Evolutionary conservation across 208 protist species (phyloP).

Genomic region (Herpetomonas samuelpessoai): DNA sequence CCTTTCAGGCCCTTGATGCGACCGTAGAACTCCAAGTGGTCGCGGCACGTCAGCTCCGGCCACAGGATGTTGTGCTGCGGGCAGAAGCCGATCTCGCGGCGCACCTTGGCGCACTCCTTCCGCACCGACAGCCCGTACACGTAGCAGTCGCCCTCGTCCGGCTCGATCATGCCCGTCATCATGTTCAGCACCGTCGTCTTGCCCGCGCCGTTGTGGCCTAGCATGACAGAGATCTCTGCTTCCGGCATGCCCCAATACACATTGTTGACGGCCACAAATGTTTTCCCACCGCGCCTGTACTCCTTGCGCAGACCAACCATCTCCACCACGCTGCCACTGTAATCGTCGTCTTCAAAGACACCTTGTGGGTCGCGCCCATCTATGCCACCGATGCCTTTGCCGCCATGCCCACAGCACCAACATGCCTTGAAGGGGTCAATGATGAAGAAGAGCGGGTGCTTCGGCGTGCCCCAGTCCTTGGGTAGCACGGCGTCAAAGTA

Average conservation of each 20-base stretch:
- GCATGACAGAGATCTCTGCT: slow-evolving; percentile 69
- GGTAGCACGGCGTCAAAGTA: slow-evolving; percentile 64
- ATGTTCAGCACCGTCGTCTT: slow-evolving; percentile 82
- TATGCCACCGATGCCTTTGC: slow-evolving; percentile 13
- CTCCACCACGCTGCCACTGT: slow-evolving; percentile 17
- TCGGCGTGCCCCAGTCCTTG: slow-evolving; percentile 40
- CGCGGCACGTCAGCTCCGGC: slow-evolving; percentile 65
- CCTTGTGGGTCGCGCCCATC: slow-evolving; percentile 23
- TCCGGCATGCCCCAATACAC: slow-evolving; percentile 65
- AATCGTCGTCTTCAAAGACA: slow-evolving; percentile 32
- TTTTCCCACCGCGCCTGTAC: slow-evolving; percentile 33
- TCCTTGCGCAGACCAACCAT: slow-evolving; percentile 38
- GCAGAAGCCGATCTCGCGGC: slow-evolving; percentile 69
- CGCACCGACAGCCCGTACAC: slow-evolving; percentile 45
- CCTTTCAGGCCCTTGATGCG: slow-evolving; percentile 76
- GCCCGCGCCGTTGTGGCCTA: slow-evolving; percentile 84
- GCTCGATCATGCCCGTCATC: slow-evolving; percentile 66
- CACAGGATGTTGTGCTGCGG: slow-evolving; percentile 60
- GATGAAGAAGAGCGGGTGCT: slow-evolving; percentile 67
- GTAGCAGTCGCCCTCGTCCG: slow-evolving; percentile 61
- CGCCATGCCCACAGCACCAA: not conserved
- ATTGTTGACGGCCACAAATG: slow-evolving; percentile 69
- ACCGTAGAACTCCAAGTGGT: slow-evolving; percentile 90
- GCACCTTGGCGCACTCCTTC: slow-evolving; percentile 22
- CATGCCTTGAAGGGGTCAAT: slow-evolving; percentile 25